Base-by-base conservation (phyloP, 2,329 filamentous ascomycete species). In the Ascochyta lentis region DNA sequence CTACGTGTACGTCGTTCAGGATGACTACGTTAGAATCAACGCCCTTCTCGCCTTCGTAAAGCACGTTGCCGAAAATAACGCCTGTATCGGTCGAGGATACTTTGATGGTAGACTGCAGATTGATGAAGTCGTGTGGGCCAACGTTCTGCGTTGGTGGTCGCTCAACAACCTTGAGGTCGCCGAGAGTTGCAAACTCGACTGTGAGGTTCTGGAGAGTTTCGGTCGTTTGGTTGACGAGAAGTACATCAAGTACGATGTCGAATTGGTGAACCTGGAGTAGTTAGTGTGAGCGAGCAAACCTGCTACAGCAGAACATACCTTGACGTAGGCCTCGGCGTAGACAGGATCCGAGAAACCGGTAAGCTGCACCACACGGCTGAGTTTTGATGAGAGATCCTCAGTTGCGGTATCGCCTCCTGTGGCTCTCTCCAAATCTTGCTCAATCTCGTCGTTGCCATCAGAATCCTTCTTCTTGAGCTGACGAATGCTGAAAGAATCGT, bases 321-420 rank as follows among this genome's bases (percentile, higher is more conserved):
- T 96, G 71, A 99, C 94, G 69, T 99, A 99, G 5, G 95, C 95
- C 78, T 99, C 95, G n/a, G 92, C 95, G 69, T 99, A 99, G 13
- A 99, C 95, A 1, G 95, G 89, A 72, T 99, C 95, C 0, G 95
- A 98, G 84, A 99, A 99, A 58, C 95, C 95, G 16, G 95, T 99
- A 41, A 99, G 85, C 77, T 99, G 95, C 22, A 99, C 95, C 34
- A 99, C 94, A 13, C 95, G 87, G 80, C 90, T 97, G 58, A 99
- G 86, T 78, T 99, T 99, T 50, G 92, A 96, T 12, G 91, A 89
- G 3, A 97, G 83, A 63, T 97, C 92, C 73, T 97, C 95, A 2
- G 89, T 83, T 1, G 86, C 86, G 15, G 88, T 85, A 75, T 98
- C 94, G 56, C 94, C 95, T 41, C 94, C 94, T 22, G 94, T 98